A percentile compares a stretch with the other conserved stretches of the same genome.
Evolutionary conservation across 2,329 filamentous ascomycete species (phyloP).

Genomic region (Paradendryphiella salina): DNA sequence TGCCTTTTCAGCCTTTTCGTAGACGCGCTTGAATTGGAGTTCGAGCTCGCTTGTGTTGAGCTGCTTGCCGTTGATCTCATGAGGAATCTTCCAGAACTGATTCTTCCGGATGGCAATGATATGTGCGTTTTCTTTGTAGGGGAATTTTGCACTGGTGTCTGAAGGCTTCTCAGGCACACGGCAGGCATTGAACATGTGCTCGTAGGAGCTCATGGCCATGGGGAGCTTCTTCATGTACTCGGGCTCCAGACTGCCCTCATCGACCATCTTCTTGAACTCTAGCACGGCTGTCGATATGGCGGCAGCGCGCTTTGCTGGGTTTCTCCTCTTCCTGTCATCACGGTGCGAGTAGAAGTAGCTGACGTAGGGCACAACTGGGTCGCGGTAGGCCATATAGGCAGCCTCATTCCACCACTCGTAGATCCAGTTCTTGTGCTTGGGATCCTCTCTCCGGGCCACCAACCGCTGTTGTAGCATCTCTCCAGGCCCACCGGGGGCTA

Average conservation of each 20-base stretch:
- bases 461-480: slow-evolving; percentile 86
- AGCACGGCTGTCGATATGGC: slow-evolving; percentile 83
- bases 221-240: slow-evolving; percentile 99
- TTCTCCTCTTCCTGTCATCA: slow-evolving; percentile 83
- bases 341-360: slow-evolving; percentile 99
- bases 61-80: slow-evolving; percentile 80
- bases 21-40: slow-evolving; percentile 83
- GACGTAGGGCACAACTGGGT: slow-evolving; percentile 95
- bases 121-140: slow-evolving; percentile 75
- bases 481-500: slow-evolving; percentile 82
- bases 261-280: slow-evolving; percentile 94
- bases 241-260: slow-evolving; percentile 79
- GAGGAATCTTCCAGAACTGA: slow-evolving; percentile 90
- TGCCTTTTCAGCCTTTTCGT: slow-evolving; percentile 67
- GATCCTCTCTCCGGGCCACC: slow-evolving; percentile 74
- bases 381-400: slow-evolving; percentile 90
- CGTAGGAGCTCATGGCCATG: slow-evolving; percentile 97
- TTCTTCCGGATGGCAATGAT: slow-evolving; percentile 92
- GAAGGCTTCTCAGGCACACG: slow-evolving; percentile 80
- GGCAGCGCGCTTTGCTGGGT: slow-evolving; percentile 90
- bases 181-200: slow-evolving; percentile 98
- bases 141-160: slow-evolving; percentile 83
- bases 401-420: slow-evolving; percentile 98
- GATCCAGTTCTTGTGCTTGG: slow-evolving; percentile 88
- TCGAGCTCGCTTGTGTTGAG: slow-evolving; percentile 89